Base-by-base conservation (phyloP, 2,329 filamentous ascomycete genomes). In the Geosmithia putterillii region DNA sequence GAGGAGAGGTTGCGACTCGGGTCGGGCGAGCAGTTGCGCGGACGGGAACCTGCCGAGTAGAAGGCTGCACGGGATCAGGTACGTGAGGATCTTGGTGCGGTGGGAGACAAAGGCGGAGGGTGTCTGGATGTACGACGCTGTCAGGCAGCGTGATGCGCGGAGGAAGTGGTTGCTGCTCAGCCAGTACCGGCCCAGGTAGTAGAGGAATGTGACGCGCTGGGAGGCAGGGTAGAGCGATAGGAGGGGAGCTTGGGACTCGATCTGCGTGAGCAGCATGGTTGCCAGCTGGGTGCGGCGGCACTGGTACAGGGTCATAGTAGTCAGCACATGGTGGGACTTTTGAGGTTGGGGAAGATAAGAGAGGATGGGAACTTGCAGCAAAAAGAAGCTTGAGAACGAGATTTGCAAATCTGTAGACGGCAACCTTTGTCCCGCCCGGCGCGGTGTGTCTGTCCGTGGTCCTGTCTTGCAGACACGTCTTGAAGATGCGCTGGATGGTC, bases 331-430 rank as follows among this genome's bases (percentile, higher is more conserved):
- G 14, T 18, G n/a, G 12, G 14, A 38, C 34, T 5, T 36, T 18
- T 7, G 23, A 25, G 23, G 23, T 36, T 6, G 7, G 19, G 4
- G 38, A 39, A 4, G 19, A 39, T 10, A 21, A 20, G 19, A 23
- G 14, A 37, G 19, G 21, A 12, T 6, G 10, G 2, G 25, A 12
- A 36, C 70, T 39, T 67, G 83, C 81, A 51, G 87, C 84, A 56
- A 94, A 94, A 7, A 95, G 72, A 3, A 95, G 76, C 60, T 89
- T 90, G 41, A 95, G 66, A 34, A 88, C 92, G 20, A 95, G 74
- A 56, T 95, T 95, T 46, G 88, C 89, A 63, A 94, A 88, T 46
- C 86, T 80, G 64, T 95, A 95, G 48, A 95, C 88, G 38, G 86
- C 89, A 10, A 83, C 66, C 56, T 90, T 87, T 58, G 89, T 94